phyloP scores from a whole-genome alignment of 352 stramenopile species.

The Globisporangium orthogonon region DNA sequence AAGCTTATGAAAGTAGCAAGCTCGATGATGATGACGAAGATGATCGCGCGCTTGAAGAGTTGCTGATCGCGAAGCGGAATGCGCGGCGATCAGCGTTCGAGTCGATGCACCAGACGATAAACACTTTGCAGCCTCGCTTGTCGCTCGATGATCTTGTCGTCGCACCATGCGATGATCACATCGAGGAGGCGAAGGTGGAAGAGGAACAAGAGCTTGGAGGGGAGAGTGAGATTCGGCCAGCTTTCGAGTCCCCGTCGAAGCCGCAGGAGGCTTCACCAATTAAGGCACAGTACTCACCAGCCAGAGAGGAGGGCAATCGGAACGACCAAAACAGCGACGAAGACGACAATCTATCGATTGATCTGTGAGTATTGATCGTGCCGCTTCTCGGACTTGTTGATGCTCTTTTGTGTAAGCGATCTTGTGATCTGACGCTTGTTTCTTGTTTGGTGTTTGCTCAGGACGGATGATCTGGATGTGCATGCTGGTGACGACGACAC shows the following conservation, averaged over 20 bases:
- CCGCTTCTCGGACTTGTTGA: background rate
- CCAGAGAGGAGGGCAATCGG: background rate
- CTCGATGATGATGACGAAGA: slow-evolving; percentile 4
- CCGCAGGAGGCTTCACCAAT: background rate
- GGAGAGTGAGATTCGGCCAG: background rate
- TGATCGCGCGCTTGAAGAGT: slow-evolving; percentile 2
- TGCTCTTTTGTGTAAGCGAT: background rate
- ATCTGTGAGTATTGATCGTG: slow-evolving; percentile 34
- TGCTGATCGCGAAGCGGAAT: slow-evolving; percentile 10
- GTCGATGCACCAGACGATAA: background rate
- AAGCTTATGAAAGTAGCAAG: background rate
- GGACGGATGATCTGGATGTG: slow-evolving; percentile 23
- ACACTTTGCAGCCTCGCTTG: background rate
- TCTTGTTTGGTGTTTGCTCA: slow-evolving; percentile 10
- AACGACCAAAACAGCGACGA: background rate
- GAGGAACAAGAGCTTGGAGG: background rate
- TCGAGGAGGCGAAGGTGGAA: background rate
- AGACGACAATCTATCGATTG: slow-evolving; percentile 42
- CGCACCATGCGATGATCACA: background rate
- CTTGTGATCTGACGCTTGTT: background rate
- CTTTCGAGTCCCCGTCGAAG: background rate
- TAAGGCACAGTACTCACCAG: background rate
- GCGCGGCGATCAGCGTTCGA: slow-evolving; percentile 4
- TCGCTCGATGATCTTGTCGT: background rate
- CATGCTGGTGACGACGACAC: background rate